Conservation (phyloP, 805 yeast species). For the Kuraishia cidri region DNA sequence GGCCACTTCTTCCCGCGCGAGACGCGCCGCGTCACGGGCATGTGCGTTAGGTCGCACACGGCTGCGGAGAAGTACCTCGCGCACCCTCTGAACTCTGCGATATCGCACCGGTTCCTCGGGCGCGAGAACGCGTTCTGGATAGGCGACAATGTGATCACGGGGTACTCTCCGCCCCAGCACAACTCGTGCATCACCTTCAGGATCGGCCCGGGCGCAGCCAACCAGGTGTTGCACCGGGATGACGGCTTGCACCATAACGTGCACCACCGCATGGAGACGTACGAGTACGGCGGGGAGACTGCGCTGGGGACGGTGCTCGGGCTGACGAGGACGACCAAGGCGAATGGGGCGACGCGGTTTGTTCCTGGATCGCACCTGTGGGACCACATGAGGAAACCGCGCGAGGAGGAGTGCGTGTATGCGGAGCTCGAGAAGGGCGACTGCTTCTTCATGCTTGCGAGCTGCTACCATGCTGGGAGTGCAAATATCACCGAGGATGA, state of each 20-base stretch:
- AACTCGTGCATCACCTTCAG: constrained; percentile 12
- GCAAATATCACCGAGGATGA: constrained; percentile 15
- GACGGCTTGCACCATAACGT: constrained; percentile 14
- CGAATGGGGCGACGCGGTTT: constrained; percentile 21
- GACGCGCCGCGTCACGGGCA: constrained; percentile 13
- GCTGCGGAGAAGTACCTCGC: constrained; percentile 9
- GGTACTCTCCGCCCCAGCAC: constrained; percentile 10
- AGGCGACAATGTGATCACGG: constrained; percentile 11
- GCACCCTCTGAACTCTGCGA: constrained; percentile 8
- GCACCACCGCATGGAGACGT: constrained; percentile 7
- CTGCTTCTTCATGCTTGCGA: constrained; percentile 18
- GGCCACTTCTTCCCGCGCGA: constrained; percentile 6
- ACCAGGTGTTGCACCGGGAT: constrained; percentile 15
- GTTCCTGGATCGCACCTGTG: constrained; percentile 23
- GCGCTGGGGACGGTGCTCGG: constrained; percentile 12
- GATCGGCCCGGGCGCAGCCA: constrained; percentile 15
- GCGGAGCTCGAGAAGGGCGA: constrained; percentile 21
- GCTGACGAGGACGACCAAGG: constrained; percentile 10
- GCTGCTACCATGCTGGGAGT: constrained; percentile 20
- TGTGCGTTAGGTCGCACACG: constrained; percentile 10
- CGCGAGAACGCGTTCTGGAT: constrained; percentile 11
- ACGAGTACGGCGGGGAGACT: constrained; percentile 11
- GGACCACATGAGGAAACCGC: constrained; percentile 16
- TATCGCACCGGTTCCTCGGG: constrained; percentile 11
- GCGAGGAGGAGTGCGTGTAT: constrained; percentile 11